Conservation (phyloP, 1,139 yeast genomes). For the Pichia sp. region DNA sequence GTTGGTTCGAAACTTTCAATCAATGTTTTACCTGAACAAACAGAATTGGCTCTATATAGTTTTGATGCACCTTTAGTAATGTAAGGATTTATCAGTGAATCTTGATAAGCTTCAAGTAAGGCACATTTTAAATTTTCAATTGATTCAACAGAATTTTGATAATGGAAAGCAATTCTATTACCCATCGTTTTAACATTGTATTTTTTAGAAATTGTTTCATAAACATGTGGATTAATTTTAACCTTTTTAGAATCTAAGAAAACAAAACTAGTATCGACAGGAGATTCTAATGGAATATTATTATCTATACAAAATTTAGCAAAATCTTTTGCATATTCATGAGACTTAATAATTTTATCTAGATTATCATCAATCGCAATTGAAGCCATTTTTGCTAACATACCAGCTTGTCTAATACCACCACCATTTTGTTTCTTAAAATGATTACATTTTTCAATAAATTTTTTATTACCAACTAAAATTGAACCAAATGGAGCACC, state of each 20-base stretch:
- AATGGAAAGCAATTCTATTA: slow-evolving; percentile 71
- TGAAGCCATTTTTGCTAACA: slow-evolving; percentile 75
- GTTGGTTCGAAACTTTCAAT: slow-evolving; percentile 4
- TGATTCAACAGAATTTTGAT: slow-evolving; percentile 63
- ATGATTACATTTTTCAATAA: slow-evolving; percentile 73
- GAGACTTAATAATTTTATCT: slow-evolving; percentile 50
- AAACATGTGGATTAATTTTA: slow-evolving; percentile 51
- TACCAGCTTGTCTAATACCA: slow-evolving; percentile 87
- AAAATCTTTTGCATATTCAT: slow-evolving; percentile 59
- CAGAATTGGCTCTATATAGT: slow-evolving; percentile 23
- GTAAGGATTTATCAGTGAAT: slow-evolving; percentile 32
- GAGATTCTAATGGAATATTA: slow-evolving; percentile 58
- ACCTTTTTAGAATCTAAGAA: slow-evolving; percentile 62
- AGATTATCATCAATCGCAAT: slow-evolving; percentile 74
- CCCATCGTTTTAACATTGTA: slow-evolving; percentile 66
- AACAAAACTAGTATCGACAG: slow-evolving; percentile 83
- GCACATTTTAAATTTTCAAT: slow-evolving; percentile 61
- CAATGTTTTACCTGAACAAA: slow-evolving; percentile 8
- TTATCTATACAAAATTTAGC: slow-evolving; percentile 55
- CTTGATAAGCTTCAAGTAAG: slow-evolving; percentile 49
- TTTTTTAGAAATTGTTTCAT: slow-evolving; percentile 44
- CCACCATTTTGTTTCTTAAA: slow-evolving; percentile 94
- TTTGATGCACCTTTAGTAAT: slow-evolving; percentile 22
- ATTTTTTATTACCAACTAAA: slow-evolving; percentile 59
- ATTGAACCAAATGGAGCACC: slow-evolving; percentile 96